These are phyloP conservation scores for Septoria petroselini DNA, from an alignment of 2,329 filamentous ascomycete genomes.

Conservation along the genomic window DNA sequence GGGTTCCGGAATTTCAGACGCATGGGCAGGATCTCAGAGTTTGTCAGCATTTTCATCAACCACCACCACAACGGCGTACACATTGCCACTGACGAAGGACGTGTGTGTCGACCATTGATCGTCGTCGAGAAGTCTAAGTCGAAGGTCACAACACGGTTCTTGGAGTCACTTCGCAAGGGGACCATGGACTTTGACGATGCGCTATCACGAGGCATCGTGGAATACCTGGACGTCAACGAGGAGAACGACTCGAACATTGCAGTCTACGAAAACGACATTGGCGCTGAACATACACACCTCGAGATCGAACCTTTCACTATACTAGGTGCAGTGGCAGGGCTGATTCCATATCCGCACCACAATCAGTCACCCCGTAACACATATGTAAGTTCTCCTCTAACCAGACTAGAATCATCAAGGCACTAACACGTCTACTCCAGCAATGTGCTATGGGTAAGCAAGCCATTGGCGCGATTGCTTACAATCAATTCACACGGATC, in stretches of 20 bases:
- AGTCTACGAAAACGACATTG: conserved; percentile 81
- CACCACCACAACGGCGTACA: conserved; percentile 27
- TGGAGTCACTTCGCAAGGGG: conserved; percentile 77
- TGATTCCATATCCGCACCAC: conserved; percentile 97
- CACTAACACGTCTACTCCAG: background rate
- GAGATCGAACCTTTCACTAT: conserved; percentile 99
- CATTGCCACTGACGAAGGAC: conserved; percentile 89
- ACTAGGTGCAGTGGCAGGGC: conserved; percentile 86
- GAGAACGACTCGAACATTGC: conserved; percentile 95
- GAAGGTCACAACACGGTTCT: conserved; percentile 72
- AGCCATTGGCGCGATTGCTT: conserved; percentile 96
- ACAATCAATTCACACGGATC: conserved; percentile 96
- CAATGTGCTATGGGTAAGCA: conserved; percentile 99
- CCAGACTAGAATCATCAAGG: background rate
- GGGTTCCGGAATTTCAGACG: conserved; percentile 83
- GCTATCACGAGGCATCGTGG: conserved; percentile 80
- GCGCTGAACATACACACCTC: conserved; percentile 80
- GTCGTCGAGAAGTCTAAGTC: conserved; percentile 86
- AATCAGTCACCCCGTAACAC: conserved; percentile 98
- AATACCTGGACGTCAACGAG: conserved; percentile 97
- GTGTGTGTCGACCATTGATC: conserved; percentile 93
- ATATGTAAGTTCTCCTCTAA: conserved; percentile 59
- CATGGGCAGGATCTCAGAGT: conserved; percentile 89
- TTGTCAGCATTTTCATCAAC: conserved; percentile 57
- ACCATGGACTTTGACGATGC: conserved; percentile 93